Evolutionary conservation across 805 yeast species (phyloP).

Genomic region (Pichia scutulata): DNA sequence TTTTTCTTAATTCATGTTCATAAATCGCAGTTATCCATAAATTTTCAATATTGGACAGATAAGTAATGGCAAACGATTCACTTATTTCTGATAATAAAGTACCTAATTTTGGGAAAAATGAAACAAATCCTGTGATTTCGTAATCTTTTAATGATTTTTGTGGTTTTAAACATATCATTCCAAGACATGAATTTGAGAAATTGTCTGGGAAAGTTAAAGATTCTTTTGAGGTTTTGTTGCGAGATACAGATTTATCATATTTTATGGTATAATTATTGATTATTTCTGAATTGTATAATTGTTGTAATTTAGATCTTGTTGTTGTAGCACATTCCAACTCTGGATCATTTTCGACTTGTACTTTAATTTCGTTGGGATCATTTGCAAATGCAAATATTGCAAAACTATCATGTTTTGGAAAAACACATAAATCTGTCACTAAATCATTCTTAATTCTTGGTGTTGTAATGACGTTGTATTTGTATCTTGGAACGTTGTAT

Average conservation of each 20-base stretch:
- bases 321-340: constrained; percentile 14
- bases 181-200: constrained; percentile 20
- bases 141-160: constrained; percentile 9
- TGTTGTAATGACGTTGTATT: constrained; percentile 34
- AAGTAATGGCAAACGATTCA: constrained; percentile 10
- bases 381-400: constrained; percentile 22
- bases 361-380: not conserved
- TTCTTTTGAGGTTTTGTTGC: not conserved
- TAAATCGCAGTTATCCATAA: constrained; percentile 37
- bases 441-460: constrained; percentile 33
- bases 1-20: constrained; percentile 42
- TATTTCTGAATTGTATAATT: not conserved
- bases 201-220: constrained; percentile 23
- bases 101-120: constrained; percentile 37
- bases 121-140: constrained; percentile 48
- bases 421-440: constrained; percentile 20
- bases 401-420: constrained; percentile 19
- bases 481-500: constrained; percentile 39
- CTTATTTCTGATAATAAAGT: constrained; percentile 17
- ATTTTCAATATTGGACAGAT: constrained; percentile 11
- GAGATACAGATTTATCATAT: not conserved
- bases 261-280: not conserved
- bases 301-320: constrained; percentile 15
- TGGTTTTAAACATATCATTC: constrained; percentile 31
- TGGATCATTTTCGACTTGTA: not conserved